phyloP scores from a whole-genome alignment of 2,329 filamentous ascomycete genomes.

The Nannizziopsis arthrosporioides region DNA sequence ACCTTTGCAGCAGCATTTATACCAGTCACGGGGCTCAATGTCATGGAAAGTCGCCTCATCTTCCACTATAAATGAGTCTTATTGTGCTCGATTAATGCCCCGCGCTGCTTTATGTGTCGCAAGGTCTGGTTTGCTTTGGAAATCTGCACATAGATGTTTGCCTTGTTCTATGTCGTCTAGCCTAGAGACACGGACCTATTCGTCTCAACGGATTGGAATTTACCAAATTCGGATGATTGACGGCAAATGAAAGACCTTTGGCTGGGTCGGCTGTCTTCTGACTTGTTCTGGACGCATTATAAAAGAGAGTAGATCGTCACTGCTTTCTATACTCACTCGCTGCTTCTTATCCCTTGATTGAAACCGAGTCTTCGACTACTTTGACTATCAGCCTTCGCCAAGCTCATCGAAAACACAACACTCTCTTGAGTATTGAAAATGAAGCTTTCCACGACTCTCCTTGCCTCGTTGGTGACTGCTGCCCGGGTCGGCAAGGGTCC shows the following conservation, averaged over 20 bases:
- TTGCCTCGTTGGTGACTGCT: neutral
- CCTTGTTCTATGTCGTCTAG: neutral
- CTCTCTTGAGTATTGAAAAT: neutral
- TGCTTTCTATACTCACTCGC: too few relatives aligned
- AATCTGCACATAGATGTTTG: neutral
- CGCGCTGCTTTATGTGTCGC: neutral
- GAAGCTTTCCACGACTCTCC: neutral
- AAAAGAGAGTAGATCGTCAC: too few relatives aligned
- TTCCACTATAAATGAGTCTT: neutral
- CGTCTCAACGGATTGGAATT: neutral
- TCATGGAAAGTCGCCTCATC: neutral
- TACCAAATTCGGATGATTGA: too few relatives aligned
- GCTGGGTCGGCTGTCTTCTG: too few relatives aligned
- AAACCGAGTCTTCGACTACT: too few relatives aligned
- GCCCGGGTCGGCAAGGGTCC: neutral
- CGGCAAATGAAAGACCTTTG: too few relatives aligned
- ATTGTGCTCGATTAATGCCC: too few relatives aligned
- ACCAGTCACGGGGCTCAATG: too few relatives aligned
- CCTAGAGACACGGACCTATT: neutral
- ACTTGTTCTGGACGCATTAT: too few relatives aligned
- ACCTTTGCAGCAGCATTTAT: too few relatives aligned
- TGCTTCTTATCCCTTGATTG: too few relatives aligned
- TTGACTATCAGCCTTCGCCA: neutral
- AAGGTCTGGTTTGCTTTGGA: conserved; percentile 1
- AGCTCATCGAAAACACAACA: neutral